Evolutionary conservation across 768 basidiomycete species (phyloP), one percentile per base, ranked within the genome.

Genomic region (Collybiopsis luxurians): DNA sequence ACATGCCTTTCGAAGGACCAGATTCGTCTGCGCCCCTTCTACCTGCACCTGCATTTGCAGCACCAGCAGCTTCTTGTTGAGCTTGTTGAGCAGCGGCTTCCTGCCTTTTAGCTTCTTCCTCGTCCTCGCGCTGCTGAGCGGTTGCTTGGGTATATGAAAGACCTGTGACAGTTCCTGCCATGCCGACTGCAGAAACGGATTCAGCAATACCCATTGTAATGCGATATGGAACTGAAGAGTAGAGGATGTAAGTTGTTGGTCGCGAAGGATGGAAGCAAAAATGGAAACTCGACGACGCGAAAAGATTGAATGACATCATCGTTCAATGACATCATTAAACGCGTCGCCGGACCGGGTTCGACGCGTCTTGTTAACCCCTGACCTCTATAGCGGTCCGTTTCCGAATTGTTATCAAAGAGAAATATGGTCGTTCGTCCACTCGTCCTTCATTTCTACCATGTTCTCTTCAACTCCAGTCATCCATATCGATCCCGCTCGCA

Each of bases 401-500:
- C n/a, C n/a, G n/a, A n/a, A n/a, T n/a, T n/a, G n/a, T n/a, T n/a
- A n/a, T n/a, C n/a, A n/a, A n/a, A n/a, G n/a, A n/a, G n/a, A n/a
- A n/a, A n/a, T n/a, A n/a, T n/a, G n/a, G n/a, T n/a, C n/a, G n/a
- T n/a, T n/a, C 13, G 5, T 34, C 13, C 31, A 13, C 6, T 34
- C 13, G 31, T 48, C 27, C 49, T 38, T 13, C 21, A 50, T 10
- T n/a, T 36, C 36, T 30, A 39, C 36, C 9, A 51, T 51, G 50
- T 5, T 17, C 48, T 19, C 48, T 36, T 23, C 31, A 17, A 19
- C 50, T 17, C 50, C 50, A 13, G 36, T 39, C 4, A 75, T 82
- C 56, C 71, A 69, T 55, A 73, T 82, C 59, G 74, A 80, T 63
- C 73, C 76, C 0, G 69, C 69, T 0, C 70, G 74, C 26, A 60